Percentiles rank a stretch among this genome's conserved stretches.
phyloP scores from a whole-genome alignment of 441 rosid genomes.

The Euphorbia schlechtendalii region DNA sequence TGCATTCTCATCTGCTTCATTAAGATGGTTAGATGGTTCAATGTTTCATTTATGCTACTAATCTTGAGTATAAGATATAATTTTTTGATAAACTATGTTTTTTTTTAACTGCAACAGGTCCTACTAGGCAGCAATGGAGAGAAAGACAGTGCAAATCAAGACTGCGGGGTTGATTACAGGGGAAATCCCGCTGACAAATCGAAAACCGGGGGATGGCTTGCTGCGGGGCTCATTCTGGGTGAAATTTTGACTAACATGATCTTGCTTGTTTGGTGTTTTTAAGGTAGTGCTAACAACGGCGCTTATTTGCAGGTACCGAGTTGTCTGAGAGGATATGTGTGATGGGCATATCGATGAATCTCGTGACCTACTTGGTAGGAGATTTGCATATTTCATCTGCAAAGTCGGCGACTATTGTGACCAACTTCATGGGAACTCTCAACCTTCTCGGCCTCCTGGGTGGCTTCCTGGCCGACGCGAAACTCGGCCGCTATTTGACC shows the following conservation, averaged over 20 bases:
- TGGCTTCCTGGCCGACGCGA: slow-evolving; percentile 90
- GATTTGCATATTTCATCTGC: slow-evolving; percentile 69
- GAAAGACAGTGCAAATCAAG: slow-evolving; percentile 31
- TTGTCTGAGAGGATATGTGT: slow-evolving; percentile 83
- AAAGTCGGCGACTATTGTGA: slow-evolving; percentile 70
- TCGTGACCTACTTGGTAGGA: slow-evolving; percentile 81
- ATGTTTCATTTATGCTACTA: neutral
- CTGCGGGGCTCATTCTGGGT: slow-evolving; percentile 84
- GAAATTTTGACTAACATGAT: neutral
- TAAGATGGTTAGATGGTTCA: neutral
- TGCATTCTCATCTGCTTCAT: neutral
- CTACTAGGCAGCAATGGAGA: slow-evolving; percentile 39
- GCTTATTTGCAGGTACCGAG: slow-evolving; percentile 69
- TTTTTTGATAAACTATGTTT: neutral
- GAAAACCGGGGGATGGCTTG: slow-evolving; percentile 86
- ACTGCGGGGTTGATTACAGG: slow-evolving; percentile 38
- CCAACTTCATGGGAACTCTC: slow-evolving; percentile 87
- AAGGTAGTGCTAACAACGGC: too few species aligned
- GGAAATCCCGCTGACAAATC: slow-evolving; percentile 71
- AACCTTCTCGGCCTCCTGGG: slow-evolving; percentile 79
- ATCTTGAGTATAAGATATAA: neutral
- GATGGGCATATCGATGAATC: slow-evolving; percentile 84
- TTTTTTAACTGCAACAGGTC: slow-evolving; percentile 35
- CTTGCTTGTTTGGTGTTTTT: neutral
- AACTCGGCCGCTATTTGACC: slow-evolving; percentile 73